Evolutionary conservation across 495 filamentous ascomycete genomes (phyloP).

Genomic region (Penicillium desertorum): DNA sequence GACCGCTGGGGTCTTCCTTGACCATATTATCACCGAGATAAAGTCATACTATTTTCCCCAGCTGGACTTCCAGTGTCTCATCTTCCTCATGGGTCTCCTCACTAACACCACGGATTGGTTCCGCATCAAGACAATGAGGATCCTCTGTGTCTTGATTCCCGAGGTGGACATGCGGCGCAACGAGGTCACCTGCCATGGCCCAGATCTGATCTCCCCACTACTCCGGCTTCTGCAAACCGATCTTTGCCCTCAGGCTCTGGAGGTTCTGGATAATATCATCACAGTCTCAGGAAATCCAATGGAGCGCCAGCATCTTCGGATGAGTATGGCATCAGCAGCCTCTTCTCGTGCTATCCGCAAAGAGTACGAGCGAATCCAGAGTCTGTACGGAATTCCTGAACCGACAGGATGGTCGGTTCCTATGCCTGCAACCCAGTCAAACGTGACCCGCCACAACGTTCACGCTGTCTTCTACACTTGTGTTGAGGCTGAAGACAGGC

Average conservation of each 20-base stretch:
- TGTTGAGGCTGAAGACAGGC: constrained; percentile 57
- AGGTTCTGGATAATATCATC: constrained; percentile 92
- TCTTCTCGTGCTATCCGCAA: constrained; percentile 82
- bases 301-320: constrained; percentile 89
- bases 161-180: constrained; percentile 91
- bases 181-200: constrained; percentile 86
- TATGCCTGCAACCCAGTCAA: constrained; percentile 83
- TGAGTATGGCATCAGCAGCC: constrained; percentile 84
- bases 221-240: constrained; percentile 89
- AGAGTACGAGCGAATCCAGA: constrained; percentile 91
- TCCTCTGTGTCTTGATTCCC: constrained; percentile 81
- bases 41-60: constrained; percentile 78
- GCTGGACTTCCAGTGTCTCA: constrained; percentile 77
- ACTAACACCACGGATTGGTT: constrained; percentile 88
- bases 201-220: constrained; percentile 92
- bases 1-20: constrained; percentile 73
- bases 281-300: constrained; percentile 88
- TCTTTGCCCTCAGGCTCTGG: constrained; percentile 85
- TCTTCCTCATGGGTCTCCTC: constrained; percentile 87
- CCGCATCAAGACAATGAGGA: constrained; percentile 86
- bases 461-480: constrained; percentile 96
- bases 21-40: constrained; percentile 71
- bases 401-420: constrained; percentile 96
- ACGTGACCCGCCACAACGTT: constrained; percentile 83
- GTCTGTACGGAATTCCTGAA: constrained; percentile 94